These are phyloP conservation scores for Gamarada debralockiae DNA, from an alignment of 495 filamentous ascomycete species.

Conservation along the genomic window DNA sequence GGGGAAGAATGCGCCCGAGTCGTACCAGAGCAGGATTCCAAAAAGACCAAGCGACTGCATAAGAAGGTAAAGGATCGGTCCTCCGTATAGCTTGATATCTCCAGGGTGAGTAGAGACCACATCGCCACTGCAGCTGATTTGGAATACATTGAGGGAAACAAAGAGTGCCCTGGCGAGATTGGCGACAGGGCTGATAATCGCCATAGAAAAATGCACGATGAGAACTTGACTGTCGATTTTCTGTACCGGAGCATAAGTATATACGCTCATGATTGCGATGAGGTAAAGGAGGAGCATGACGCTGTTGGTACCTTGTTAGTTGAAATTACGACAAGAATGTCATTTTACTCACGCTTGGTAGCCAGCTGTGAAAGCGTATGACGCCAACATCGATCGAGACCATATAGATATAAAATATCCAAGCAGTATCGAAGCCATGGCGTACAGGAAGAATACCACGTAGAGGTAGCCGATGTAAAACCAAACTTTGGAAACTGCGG, in stretches of 20 bases:
- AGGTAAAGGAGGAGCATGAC: slow-evolving; percentile 77
- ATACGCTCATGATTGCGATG: slow-evolving; percentile 62
- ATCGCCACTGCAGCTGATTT: slow-evolving; percentile 59
- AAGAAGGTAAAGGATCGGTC: slow-evolving; percentile 73
- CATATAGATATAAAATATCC: slow-evolving; percentile 73
- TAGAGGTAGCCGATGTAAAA: slow-evolving; percentile 73
- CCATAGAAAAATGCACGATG: slow-evolving; percentile 64
- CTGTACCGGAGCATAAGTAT: slow-evolving; percentile 60
- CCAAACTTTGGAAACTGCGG: slow-evolving; percentile 56
- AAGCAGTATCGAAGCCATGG: slow-evolving; percentile 62
- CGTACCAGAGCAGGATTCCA: slow-evolving; percentile 62
- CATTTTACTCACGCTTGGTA: too few relatives aligned
- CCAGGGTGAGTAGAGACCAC: slow-evolving; percentile 63
- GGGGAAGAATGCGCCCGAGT: slow-evolving; percentile 51
- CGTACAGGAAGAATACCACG: slow-evolving; percentile 70
- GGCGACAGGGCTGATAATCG: slow-evolving; percentile 62
- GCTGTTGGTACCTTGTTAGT: too few relatives aligned
- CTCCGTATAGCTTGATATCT: slow-evolving; percentile 67
- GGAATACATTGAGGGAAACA: slow-evolving; percentile 74
- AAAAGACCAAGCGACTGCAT: slow-evolving; percentile 65
- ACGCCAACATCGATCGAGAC: slow-evolving; percentile 61
- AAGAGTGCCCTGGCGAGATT: slow-evolving; percentile 67
- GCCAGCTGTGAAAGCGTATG: slow-evolving; percentile 72
- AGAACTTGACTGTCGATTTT: slow-evolving; percentile 55
- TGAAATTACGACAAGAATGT: too few relatives aligned